Base-by-base conservation (phyloP, 2,329 filamentous ascomycete species). In the Pestalotiopsis sp. region DNA sequence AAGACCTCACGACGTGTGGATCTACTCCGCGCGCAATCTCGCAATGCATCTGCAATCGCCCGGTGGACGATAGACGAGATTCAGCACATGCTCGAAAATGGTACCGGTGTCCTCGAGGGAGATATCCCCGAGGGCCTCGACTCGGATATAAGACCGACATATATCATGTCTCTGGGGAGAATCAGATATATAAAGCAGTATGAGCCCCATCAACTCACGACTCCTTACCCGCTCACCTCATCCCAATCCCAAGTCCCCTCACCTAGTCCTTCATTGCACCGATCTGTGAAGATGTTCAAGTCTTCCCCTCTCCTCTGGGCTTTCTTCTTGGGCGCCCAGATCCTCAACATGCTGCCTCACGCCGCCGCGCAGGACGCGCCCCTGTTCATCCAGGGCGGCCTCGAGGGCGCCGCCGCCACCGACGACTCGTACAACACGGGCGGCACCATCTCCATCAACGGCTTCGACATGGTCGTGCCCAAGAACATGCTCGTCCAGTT, bases 401-500 rank as follows among this genome's bases (percentile, higher is more conserved):
- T 78, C 23, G 75, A 80, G 67, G 78, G 75, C 65, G 79, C 77
- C 52, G 75, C 76, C 0, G 76, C 74, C 2, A 71, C 74, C 6
- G 78, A 79, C 63, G 73, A 77, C n/a, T 70, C 75, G 1, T 82
- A 77, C 75, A 87, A 73, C 67, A 64, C 71, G 3, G 72, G 71
- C 5, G 71, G 72, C 4, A 49, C 38, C 12, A 69, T 73, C 59
- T 68, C 20, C 36, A 66, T 71, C 4, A 71, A 72, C n/a, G 71
- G 72, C 20, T 68, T 68, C 31, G 63, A 59, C 27, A 66, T 73
- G 36, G 64, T 49, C 27, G 68, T 73, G 3, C 72, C 72, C n/a
- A 70, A 72, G 66, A 73, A 73, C 38, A 67, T 73, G n/a, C 68
- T 70, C 36, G 67, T 73, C 58, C 66, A 68, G 14, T 72, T 73